Evolutionary conservation across 805 yeast species (phyloP), one percentile per base, ranked within the genome.

Genomic region (Wickerhamiella kazuoi): DNA sequence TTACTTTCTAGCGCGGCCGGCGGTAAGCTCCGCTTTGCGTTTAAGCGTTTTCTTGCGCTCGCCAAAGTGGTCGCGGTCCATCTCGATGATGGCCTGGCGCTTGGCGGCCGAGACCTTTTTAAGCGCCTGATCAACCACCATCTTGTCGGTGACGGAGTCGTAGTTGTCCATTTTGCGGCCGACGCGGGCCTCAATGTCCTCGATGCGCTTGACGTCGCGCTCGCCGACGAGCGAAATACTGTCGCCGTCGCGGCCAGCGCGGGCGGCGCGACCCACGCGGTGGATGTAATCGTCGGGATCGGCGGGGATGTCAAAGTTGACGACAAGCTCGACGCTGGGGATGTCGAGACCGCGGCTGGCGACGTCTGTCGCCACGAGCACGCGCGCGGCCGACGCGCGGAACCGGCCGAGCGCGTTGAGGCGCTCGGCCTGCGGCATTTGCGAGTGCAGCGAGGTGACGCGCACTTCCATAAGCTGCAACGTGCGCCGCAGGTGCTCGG

Each of bases 281-380:
- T 90, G 98, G 39, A 90, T 84, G 51, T 82, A 90, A 46, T 90
- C 95, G 53, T 90, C 95, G 3, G 97, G 81, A 53, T 90, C 96
- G 0, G 90, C 84, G 4, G 98, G 98, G 19, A 90, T 72, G 53
- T 90, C 97, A 53, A 72, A 90, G 55, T 90, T 90, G 20, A 90
- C 62, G 20, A 90, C 97, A 49, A 90, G 64, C 53, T 77, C 87
- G 3, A 90, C 98, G 7, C 74, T 68, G 9, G 97, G 98, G 41
- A 90, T 90, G 68, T 90, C 98, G 47, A 90, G 69, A 57, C 98
- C 98, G 71, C 98, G 74, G 21, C 94, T 77, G 2, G 95, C 98
- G 18, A 90, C 96, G 57, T 90, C 98, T 0, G 99, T 90, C 6
- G 97, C 95, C 15, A 90, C 76, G 40, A 90, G 62, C 1, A 90